Base-by-base conservation (phyloP, 1,139 yeast species). In the Nadsonia commutata region DNA sequence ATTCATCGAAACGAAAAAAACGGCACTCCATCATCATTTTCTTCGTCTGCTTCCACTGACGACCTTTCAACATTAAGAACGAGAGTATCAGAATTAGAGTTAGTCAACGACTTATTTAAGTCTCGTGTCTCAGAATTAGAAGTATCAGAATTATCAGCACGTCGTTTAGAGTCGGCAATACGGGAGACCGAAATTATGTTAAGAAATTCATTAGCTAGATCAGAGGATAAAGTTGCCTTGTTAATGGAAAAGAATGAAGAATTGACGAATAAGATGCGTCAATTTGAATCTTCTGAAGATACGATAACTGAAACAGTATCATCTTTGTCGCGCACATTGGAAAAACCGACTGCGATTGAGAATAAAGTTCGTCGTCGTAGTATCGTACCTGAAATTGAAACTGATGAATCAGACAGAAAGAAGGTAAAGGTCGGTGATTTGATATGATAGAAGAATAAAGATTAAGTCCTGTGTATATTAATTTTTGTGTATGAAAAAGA, bases 81-180 rank as follows among this genome's bases (percentile, higher is more conserved):
- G 0, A 68, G 94, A 46, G 83, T 86, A 19, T 76, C 84, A n/a
- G 97, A 88, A 58, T 69, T 88, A 47, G 96, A 88, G 59, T 68
- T 88, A 40, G 94, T 88, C 37, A 86, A 85, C 55, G 96, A 86
- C 56, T 67, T 88, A 49, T 82, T 83, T 65, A 72, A 84, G 51
- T 75, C 90, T 3, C 73, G 94, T 52, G 83, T 88, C 42, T 68
- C 73, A 62, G 95, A 88, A 57, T 67, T 88, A 49, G 95, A 88
- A 59, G 49, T 50, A 3, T 46, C 45, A 2, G 56, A 53, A 37
- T 47, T 46, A 19, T 42, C 51, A 3, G 49, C 50, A 6, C 40
- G 53, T 1, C 45, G 44, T 19, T 46, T 52, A 16, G 55, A 53
- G 43, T 45, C 49, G 11, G 47, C 50, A 2, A 41, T 48, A 21